Evolutionary conservation across 192 early-diverging fungal species (phyloP).

Genomic region (Jimgerdemannia lactiflua): DNA sequence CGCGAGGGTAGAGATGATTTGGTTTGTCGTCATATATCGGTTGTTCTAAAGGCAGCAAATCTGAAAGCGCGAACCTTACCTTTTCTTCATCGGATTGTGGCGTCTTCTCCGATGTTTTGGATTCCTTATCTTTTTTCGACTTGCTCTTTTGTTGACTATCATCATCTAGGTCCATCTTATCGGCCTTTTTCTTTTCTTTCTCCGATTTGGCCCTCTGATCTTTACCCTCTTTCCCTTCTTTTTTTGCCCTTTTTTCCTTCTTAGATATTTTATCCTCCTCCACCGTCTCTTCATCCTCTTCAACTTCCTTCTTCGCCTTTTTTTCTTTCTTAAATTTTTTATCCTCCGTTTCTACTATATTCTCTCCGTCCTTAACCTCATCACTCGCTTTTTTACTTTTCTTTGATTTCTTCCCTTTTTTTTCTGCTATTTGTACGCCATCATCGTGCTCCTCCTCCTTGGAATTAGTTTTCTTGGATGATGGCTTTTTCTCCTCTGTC

Average conservation of each 20-base stretch:
- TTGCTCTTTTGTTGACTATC: neutral
- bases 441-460: neutral
- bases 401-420: slow-evolving; percentile 15
- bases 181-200: slow-evolving; percentile 26
- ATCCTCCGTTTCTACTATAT: slow-evolving; percentile 23
- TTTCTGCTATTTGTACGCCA: neutral
- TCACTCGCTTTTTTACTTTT: slow-evolving; percentile 18
- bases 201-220: slow-evolving; percentile 18
- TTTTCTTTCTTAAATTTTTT: slow-evolving; percentile 31
- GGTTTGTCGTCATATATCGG: neutral
- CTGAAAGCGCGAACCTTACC: neutral
- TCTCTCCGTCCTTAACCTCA: neutral
- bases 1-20: slow-evolving; percentile 5
- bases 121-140: too few relatives aligned
- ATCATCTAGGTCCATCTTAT: neutral
- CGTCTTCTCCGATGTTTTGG: slow-evolving; percentile 3
- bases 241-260: slow-evolving; percentile 31
- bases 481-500: neutral
- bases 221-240: slow-evolving; percentile 26
- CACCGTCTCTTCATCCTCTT: slow-evolving; percentile 9
- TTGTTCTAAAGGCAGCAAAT: neutral
- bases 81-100: slow-evolving; percentile 6
- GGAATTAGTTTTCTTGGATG: neutral
- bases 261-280: slow-evolving; percentile 25
- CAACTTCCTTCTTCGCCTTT: slow-evolving; percentile 28